Base-by-base conservation (phyloP, 495 filamentous ascomycete species). In the Penicillium malachiteum region DNA sequence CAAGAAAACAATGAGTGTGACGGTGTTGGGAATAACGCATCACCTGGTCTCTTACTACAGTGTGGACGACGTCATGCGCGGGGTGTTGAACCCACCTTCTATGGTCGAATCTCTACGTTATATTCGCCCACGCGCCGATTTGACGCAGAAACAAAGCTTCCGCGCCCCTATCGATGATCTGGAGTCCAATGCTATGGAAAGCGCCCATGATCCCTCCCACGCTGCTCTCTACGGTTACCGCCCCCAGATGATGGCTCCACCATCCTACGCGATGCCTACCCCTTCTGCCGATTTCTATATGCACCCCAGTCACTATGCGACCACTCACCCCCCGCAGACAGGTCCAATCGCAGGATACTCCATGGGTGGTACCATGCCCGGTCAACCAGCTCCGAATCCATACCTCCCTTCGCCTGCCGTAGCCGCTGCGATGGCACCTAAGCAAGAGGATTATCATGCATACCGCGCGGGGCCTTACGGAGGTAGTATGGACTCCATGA, bases 31-130 rank as follows among this genome's bases (percentile, higher is more conserved):
- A 7, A 73, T 89, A 5, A 82, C 81, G 4, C 91, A 93, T 66
- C 90, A 95, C 60, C 72, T 97, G 47, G 90, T 96, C 39, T 93
- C 88, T 0, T 97, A 96, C 67, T 97, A 96, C 74, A 88, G 75
- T 37, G 77, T 91, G 21, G 82, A 87, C 3, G 91, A 95, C 63
- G 86, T 91, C 40, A 78, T 87, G 58, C 79, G 77, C 54, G 74
- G 79, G 12, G 70, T 59, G 17, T 73, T 95, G n/a, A 78, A 70
- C 42, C 81, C 83, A 3, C 88, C 89, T 0, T 75, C 78, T 13
- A 77, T 85, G 64, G 81, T 82, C 57, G 75, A 78, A 2, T 71
- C 70, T 10, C 67, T 86, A 56, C 76, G 78, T 42, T 76, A 78
- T 57, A 71, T 90, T 30, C 73, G 70, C 3, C 81, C 84, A 30